These are phyloP conservation scores for Cyathus striatus DNA, from an alignment of 768 basidiomycete genomes.

Conservation along the genomic window DNA sequence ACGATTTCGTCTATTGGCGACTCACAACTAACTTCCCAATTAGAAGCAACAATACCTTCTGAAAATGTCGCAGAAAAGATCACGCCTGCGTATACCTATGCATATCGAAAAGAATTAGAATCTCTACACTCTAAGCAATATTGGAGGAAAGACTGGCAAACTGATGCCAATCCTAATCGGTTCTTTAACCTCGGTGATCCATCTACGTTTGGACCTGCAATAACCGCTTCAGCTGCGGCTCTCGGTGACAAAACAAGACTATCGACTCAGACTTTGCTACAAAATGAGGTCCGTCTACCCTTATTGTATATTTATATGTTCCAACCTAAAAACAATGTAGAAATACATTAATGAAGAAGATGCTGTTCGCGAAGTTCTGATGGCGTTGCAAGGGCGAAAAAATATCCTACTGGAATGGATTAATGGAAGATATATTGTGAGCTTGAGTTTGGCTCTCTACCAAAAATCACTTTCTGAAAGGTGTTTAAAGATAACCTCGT, in stretches of 20 bases:
- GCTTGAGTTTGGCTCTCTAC: slow-evolving; percentile 14
- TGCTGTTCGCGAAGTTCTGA: slow-evolving; percentile 72
- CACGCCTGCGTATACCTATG: slow-evolving; percentile 28
- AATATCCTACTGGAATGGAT: slow-evolving; percentile 49
- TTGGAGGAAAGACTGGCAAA: slow-evolving; percentile 66
- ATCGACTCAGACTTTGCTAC: slow-evolving; percentile 33
- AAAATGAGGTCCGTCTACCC: slow-evolving; percentile 35
- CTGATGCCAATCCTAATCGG: slow-evolving; percentile 32
- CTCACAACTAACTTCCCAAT: neutral
- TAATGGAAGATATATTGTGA: slow-evolving; percentile 18
- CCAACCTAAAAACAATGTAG: slow-evolving; percentile 23
- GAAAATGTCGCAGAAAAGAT: slow-evolving; percentile 2
- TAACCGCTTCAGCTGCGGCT: slow-evolving; percentile 39
- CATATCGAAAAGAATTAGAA: slow-evolving; percentile 55
- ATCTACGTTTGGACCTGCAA: slow-evolving; percentile 40
- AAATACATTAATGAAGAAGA: slow-evolving; percentile 71
- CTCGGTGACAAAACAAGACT: slow-evolving; percentile 23
- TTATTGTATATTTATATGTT: neutral
- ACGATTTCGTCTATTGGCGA: slow-evolving; percentile 22
- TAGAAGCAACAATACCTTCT: neutral
- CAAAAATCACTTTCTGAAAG: neutral
- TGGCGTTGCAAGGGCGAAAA: slow-evolving; percentile 67
- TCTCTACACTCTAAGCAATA: slow-evolving; percentile 61
- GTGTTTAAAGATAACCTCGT: no score
- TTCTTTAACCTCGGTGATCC: slow-evolving; percentile 64